Evolutionary conservation across 2,329 filamentous ascomycete species (phyloP), one percentile per base, ranked within the genome.

Genomic region (Fusarium pseudocircinatum): DNA sequence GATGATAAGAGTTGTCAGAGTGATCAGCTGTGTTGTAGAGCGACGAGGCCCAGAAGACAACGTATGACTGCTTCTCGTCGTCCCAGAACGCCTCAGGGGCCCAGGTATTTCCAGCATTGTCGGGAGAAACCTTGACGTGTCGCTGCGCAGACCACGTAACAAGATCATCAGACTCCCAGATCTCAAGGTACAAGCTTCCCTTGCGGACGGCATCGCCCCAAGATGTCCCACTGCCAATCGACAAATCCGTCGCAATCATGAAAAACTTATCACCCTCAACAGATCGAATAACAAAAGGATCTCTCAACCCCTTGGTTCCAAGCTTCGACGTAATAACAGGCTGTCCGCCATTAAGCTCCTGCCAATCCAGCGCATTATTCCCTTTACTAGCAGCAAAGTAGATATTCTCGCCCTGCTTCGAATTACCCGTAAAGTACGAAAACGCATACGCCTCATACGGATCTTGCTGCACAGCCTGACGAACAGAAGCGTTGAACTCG

Each of bases 81-180:
- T 87, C 86, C 62, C 85, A 88, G 74, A 85, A 87, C 0, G 86
- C 86, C 49, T 88, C 86, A 0, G 86, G 86, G 0, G 86, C 86
- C 86, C 86, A 88, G 2, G 87, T 88, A 56, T 87, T 89, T 7
- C 87, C 87, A 1, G 86, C 87, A 1, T 82, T 85, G 2, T 81
- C 69, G 0, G 86, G 86, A 1, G 86, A 87, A 0, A 88, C 85
- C 11, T 83, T 80, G 28, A 87, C 79, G 28, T 87, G 86, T 22
- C 87, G 83, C 64, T 88, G 86, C 26, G 78, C 80, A 3, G 85
- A 86, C 87, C 87, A 88, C n/a, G 77, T 85, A 30, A 84, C 79
- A 3, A 88, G 81, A 63, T 88, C 85, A 22, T 79, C 79, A 0
- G 85, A 86, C 72, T 88, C 86, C 87, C 87, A 89, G 10, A 88